Percentiles rank a stretch among this genome's conserved stretches.
Conservation (phyloP, 495 filamentous ascomycete genomes). For the Penicillium longicatenatum region DNA sequence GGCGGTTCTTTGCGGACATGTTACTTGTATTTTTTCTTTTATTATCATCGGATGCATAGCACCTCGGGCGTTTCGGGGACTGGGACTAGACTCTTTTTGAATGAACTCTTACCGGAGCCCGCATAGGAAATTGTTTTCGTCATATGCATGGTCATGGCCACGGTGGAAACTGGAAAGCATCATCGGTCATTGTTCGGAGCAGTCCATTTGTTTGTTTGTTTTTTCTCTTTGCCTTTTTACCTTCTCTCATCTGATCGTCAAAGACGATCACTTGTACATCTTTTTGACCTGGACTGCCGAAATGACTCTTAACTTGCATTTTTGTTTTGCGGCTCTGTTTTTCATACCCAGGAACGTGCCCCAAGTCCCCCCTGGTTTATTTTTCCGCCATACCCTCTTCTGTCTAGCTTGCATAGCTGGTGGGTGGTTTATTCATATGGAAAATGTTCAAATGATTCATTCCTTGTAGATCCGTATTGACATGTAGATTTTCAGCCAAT, state of each 20-base stretch:
- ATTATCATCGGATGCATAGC: slow-evolving; percentile 36
- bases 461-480: background rate
- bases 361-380: slow-evolving; percentile 23
- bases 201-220: slow-evolving; percentile 25
- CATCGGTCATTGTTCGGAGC: slow-evolving; percentile 23
- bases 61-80: slow-evolving; percentile 37
- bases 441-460: slow-evolving; percentile 8
- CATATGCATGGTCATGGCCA: slow-evolving; percentile 32
- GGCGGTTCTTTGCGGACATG: slow-evolving; percentile 22
- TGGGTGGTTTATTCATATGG: slow-evolving; percentile 22
- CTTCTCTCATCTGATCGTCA: slow-evolving; percentile 10
- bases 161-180: slow-evolving; percentile 31
- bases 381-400: slow-evolving; percentile 18
- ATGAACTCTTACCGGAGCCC: slow-evolving; percentile 32
- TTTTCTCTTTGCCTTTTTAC: slow-evolving; percentile 7
- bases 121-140: slow-evolving; percentile 33
- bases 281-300: slow-evolving; percentile 9
- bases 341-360: slow-evolving; percentile 27
- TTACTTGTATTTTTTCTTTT: slow-evolving; percentile 21
- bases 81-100: slow-evolving; percentile 39
- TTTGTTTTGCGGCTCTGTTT: slow-evolving; percentile 15
- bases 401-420: slow-evolving; percentile 25
- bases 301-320: slow-evolving; percentile 2
- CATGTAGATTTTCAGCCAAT: too few relatives aligned
- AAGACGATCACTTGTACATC: slow-evolving; percentile 20